phyloP scores from a whole-genome alignment of 768 basidiomycete genomes.

The Lactarius pseudohatsudake region DNA sequence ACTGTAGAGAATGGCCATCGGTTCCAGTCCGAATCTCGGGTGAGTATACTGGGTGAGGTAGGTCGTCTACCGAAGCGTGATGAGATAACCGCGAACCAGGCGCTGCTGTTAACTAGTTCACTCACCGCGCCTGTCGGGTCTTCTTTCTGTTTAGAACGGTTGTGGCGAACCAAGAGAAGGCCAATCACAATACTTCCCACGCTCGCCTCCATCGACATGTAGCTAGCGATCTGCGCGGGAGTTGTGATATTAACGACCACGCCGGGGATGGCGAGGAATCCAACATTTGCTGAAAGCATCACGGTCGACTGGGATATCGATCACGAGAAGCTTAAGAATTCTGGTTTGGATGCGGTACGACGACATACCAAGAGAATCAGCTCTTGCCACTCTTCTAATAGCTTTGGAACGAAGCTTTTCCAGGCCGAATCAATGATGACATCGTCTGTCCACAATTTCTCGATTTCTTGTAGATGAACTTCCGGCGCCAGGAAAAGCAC shows the following conservation, averaged over 20 bases:
- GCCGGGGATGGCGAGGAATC: constrained; percentile 37
- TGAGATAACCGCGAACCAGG: background rate
- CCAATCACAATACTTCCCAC: constrained; percentile 49
- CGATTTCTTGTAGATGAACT: background rate
- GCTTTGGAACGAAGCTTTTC: background rate
- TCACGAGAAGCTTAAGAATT: background rate
- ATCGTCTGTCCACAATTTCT: background rate
- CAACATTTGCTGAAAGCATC: constrained; percentile 36
- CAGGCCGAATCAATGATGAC: background rate
- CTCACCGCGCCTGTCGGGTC: constrained; percentile 28
- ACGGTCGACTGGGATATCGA: constrained; percentile 33
- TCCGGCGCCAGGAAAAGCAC: background rate
- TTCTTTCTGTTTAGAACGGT: constrained; percentile 38
- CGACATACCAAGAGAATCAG: background rate
- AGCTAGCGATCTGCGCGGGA: constrained; percentile 41
- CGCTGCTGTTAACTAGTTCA: background rate
- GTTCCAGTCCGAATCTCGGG: background rate
- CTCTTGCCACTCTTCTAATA: background rate
- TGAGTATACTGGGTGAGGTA: constrained; percentile 26
- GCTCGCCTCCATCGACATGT: constrained; percentile 47
- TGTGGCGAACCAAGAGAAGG: constrained; percentile 46
- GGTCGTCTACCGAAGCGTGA: constrained; percentile 20
- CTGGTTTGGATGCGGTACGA: background rate
- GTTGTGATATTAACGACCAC: constrained; percentile 15
- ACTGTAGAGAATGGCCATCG: constrained; percentile 51